Evolutionary conservation across 768 basidiomycete genomes (phyloP), one percentile per base, ranked within the genome.

Genomic region (Dendrothele bispora): DNA sequence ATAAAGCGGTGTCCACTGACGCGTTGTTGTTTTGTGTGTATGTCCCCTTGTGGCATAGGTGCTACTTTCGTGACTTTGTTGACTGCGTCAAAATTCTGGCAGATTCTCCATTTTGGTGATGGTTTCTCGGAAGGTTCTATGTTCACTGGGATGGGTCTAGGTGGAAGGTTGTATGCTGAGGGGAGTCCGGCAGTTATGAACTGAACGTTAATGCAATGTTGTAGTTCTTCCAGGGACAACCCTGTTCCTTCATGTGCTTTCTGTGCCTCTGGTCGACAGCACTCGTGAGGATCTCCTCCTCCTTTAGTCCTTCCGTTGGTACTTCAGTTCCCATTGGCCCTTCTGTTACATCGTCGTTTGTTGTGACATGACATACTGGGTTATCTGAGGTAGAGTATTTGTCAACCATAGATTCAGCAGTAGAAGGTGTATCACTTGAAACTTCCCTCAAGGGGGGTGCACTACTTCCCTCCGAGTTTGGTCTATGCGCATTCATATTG

Each of bases 11-110:
- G 69, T 0, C 73, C 71, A 1, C 56, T 58, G 0, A 75, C 51
- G 0, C 54, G 7, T 32, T 64, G 59, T 43, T 77, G 72, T 41
- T 75, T 77, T 1, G 58, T 57, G 0, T 55, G 32, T 0, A 78
- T 68, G 51, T 77, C 64, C 0, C 74, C 68, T 20, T 69, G 67
- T 1, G 59, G 62, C 49, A 71, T 51, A 4, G 65, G 57, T 2
- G 62, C 55, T 0, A 67, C 54, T 34, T 64, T 41, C 0, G 59
- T 64, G 7, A 64, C 50, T 1, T 60, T 54, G 48, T 70, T 73
- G 24, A 77, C 52, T 26, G 65, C 55, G 0, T 34, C 50, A 37
- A 70, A 76, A 40, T 69, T 68, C 35, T 71, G 70, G 51, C 67
- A 70, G 0, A 73, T 54, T 5, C 68, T 17, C 69, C 66, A 74